Evolutionary conservation across 2,329 filamentous ascomycete genomes (phyloP), one percentile per base, ranked within the genome.

Genomic region (Blastomyces emzantsi): DNA sequence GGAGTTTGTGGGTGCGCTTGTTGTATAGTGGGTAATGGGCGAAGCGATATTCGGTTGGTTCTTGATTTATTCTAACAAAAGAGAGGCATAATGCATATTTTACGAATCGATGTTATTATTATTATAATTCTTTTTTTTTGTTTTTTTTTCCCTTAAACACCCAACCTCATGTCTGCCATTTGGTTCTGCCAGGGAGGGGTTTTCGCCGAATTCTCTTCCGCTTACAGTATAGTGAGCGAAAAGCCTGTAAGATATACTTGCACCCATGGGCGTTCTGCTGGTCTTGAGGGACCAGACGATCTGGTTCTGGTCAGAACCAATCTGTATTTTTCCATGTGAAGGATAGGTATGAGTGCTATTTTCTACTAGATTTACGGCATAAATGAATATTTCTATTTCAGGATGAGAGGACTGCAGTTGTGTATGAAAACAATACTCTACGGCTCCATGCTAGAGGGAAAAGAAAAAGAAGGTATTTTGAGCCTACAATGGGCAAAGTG

Each of bases 1-100:
- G 3, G 72, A 77, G 67, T 78, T 75, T 64, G 73, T 73, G 22
- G 77, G 75, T 13, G 70, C 71, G 62, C 70, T 78, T 56, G 73
- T 79, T 51, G 69, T 73, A 49, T 77, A 66, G 43, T 11, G 36
- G 30, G 9, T 39, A 13, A 39, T 11, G 36, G 36, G 36, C 13
- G 36, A 39, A 39, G 36, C 36, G 36, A 39, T 39, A 39, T 39
- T 36, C 36, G 0, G 1, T 39, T 13, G 36, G 36, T 0, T 39
- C 9, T 2, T 49, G 45, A 25, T 49, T 6, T 22, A 25, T 49
- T 49, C 25, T 39, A 11, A 13, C 13, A 8, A 49, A 49, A 11
- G 19, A 22, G 45, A 22, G 19, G n/a, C 7, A 19, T 47, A 11
- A 11, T 47, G n/a, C 7, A n/a, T 22, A 22, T 47, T 47, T 47